Evolutionary conservation across 257 asterid genomes (phyloP), one percentile per base, ranked within the genome.

Genomic region (Solanum clarkiae): DNA sequence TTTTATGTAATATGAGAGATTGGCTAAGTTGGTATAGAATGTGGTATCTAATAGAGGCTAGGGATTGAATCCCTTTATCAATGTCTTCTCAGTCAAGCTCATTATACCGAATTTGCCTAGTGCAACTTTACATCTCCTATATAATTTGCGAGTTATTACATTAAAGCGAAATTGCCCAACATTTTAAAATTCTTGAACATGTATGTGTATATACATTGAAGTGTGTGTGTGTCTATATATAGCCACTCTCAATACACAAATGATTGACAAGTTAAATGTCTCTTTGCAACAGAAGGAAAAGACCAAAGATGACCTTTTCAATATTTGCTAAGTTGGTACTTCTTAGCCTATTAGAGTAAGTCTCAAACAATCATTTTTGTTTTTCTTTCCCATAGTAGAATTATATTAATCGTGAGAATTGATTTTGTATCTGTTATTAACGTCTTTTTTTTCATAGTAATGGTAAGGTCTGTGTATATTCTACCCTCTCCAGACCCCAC

Each of bases 281-380:
- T 53, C 88, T 80, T 32, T 72, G 6, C 36, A 45, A 84, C 93
- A 96, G 99, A 88, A 44, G 71, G 42, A 63, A 93, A 96, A 93
- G 99, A 90, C 98, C 99, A 57, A 96, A 87, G 91, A 94, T 96
- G 98, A 96, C 97, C 1, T 62, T 84, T 59, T 32, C 95, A 45
- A 88, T 90, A 84, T 95, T 96, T 82, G 87, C 80, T 83, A 96
- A 93, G 88, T 79, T 96, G 55, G 40, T 92, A 87, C 88, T 95
- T 51, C 92, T 95, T 59, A 84, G 97, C 84, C 84, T 95, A 20
- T 83, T 94, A 75, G 99, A 96, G 99, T 96, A 90, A 94, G 98
- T 87, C 84, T 55, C 17, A 49, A 53, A 80, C 55, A 45, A 45
- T 51, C 32, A 62, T 17, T 2, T 74, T 13, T 15, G 6, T 71